These are phyloP conservation scores for Thalassiosira profunda DNA, from an alignment of 108 stramenopile genomes.

Conservation along the genomic window DNA sequence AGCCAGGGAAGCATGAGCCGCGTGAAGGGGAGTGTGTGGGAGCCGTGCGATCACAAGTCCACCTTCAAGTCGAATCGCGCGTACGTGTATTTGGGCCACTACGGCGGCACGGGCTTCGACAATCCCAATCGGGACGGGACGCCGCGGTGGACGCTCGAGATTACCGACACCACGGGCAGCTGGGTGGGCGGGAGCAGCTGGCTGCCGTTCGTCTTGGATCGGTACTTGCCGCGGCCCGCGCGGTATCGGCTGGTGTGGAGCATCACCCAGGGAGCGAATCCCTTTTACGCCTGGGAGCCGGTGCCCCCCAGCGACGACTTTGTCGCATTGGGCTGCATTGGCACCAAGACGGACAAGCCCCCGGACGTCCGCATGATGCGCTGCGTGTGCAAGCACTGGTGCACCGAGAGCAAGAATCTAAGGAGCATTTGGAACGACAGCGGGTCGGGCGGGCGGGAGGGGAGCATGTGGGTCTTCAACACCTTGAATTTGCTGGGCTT, in stretches of 20 bases:
- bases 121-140: conserved; percentile 85
- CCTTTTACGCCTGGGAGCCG: conserved; percentile 97
- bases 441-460: conserved; percentile 89
- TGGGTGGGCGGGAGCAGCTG: conserved; percentile 93
- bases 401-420: conserved; percentile 72
- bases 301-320: conserved; percentile 96
- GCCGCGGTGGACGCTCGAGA: conserved; percentile 86
- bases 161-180: conserved; percentile 94
- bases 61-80: conserved; percentile 85
- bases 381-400: conserved; percentile 94
- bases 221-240: conserved; percentile 94
- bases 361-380: conserved; percentile 90
- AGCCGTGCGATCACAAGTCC: conserved; percentile 68
- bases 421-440: conserved; percentile 92
- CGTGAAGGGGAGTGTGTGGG: conserved; percentile 95
- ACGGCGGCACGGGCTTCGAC: conserved; percentile 86
- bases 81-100: conserved; percentile 94
- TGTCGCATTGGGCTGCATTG: conserved; percentile 95
- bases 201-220: conserved; percentile 92
- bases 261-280: conserved; percentile 90
- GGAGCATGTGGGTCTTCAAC: conserved; percentile 93
- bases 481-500: conserved; percentile 84
- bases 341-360: conserved; percentile 91
- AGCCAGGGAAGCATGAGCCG: conserved; percentile 95
- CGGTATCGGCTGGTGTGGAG: conserved; percentile 97